phyloP scores from a whole-genome alignment of 140 eudicot genomes.

The Oenanthe javanica region DNA sequence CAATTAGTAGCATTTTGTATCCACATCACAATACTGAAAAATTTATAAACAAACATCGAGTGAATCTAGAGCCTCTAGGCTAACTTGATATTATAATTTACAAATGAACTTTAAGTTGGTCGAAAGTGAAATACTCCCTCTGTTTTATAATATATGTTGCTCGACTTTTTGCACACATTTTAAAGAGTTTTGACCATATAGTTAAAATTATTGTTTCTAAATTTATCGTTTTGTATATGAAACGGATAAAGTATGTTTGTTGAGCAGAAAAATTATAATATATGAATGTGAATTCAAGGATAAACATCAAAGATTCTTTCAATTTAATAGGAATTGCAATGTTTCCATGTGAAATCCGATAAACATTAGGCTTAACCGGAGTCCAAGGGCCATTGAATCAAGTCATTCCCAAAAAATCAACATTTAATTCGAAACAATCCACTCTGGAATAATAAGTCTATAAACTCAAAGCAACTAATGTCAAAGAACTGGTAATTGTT shows the following conservation, averaged over 20 bases:
- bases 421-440: background rate
- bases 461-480: background rate
- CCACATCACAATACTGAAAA: background rate
- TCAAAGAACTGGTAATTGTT: background rate
- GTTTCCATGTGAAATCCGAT: background rate
- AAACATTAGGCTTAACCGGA: background rate
- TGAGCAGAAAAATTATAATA: background rate
- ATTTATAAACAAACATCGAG: background rate
- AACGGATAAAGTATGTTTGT: background rate
- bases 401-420: background rate
- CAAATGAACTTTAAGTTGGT: background rate
- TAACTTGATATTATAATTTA: background rate
- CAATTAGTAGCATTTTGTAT: background rate
- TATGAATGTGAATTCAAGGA: background rate
- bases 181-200: too few species aligned
- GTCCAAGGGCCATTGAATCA: background rate
- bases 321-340: background rate
- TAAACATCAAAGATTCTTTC: slow-evolving; percentile 21
- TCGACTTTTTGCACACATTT: too few species aligned
- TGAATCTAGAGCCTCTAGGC: background rate
- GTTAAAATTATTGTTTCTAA: too few species aligned
- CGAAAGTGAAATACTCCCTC: background rate
- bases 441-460: background rate
- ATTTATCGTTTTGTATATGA: too few species aligned
- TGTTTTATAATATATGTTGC: too few species aligned